Conservation (phyloP, 2,329 filamentous ascomycete genomes). For the Xylaria sp. region DNA sequence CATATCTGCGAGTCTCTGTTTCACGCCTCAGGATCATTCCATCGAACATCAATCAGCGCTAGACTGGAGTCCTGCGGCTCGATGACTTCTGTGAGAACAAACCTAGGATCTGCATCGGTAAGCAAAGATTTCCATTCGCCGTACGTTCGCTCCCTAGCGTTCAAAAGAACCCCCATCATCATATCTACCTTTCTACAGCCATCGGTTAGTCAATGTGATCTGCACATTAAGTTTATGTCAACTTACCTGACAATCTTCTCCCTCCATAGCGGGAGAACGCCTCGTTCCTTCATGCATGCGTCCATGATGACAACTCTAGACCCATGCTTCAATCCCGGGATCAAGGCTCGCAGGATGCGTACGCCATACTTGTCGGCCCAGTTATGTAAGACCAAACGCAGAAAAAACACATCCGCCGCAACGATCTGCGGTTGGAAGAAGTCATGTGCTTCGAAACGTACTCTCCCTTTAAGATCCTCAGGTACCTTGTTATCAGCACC, state of each 20-base stretch:
- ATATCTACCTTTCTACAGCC: constrained; percentile 6
- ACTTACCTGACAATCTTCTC: constrained; percentile 21
- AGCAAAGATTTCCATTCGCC: constrained; percentile 16
- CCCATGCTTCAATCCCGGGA: constrained; percentile 22
- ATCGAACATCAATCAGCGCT: constrained; percentile 17
- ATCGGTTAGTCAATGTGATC: not conserved
- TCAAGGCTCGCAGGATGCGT: constrained; percentile 25
- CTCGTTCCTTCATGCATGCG: constrained; percentile 17
- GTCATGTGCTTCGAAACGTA: constrained; percentile 33
- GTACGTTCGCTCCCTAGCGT: constrained; percentile 15
- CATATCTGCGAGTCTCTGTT: not conserved
- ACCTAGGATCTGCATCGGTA: constrained; percentile 6
- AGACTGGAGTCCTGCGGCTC: constrained; percentile 13
- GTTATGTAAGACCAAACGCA: constrained; percentile 38
- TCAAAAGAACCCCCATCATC: constrained; percentile 19
- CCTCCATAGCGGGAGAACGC: constrained; percentile 17
- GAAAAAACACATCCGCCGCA: constrained; percentile 31
- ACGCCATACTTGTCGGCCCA: constrained; percentile 37
- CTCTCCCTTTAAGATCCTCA: not conserved
- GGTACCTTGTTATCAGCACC: constrained; percentile 7
- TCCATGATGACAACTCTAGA: constrained; percentile 35
- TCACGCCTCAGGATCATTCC: not conserved
- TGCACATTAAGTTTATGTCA: not conserved
- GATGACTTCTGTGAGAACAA: constrained; percentile 14
- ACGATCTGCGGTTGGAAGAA: constrained; percentile 29